Base-by-base conservation (phyloP, 108 stramenopile genomes). In the Skeletonema potamos region DNA sequence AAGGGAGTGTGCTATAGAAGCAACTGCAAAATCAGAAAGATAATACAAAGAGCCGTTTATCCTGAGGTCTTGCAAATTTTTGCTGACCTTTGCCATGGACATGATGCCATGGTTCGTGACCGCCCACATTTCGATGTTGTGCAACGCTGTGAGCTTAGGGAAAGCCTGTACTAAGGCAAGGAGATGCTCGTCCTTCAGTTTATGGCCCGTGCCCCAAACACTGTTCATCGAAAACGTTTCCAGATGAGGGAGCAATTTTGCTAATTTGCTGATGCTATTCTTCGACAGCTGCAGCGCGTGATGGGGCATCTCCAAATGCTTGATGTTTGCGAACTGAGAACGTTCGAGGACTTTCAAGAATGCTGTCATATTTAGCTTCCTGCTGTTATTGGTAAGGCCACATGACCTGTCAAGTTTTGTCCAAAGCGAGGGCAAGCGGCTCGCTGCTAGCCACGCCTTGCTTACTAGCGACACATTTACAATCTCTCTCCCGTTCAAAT, bases 401-500 rank as follows among this genome's bases (percentile, higher is more conserved):
- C 27, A 66, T 18, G 41, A 28, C 15, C 2, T 27, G 43, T 74
- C 66, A 11, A 74, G 58, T 3, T 11, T 18, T 29, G 34, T 26
- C 73, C 73, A 74, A 3, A 74, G 54, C 8, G 9, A 15, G 22
- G 56, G 73, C n/a, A 41, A 13, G 58, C 73, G 73, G 39, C 62
- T 68, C 4, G 46, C 24, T 1, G 54, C 67, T 18, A 74, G 73
- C 73, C 73, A 74, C 10, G 58, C 66, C 37, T 74, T 74, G 44
- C 33, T 8, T 17, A 74, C 73, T 0, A 37, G 32, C 2, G 66
- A 74, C 2, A 15, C 13, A 27, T 6, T 32, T 6, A 68, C 57
- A 11, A 68, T 24, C 7, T 74, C 73, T 32, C 66, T 67, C 9
- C 73, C 73, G 10, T 39, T 27, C 11, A 74, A 66, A 27, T 26